Base-by-base conservation (phyloP, 2,329 filamentous ascomycete genomes). In the Rhinocladiella mackenziei region DNA sequence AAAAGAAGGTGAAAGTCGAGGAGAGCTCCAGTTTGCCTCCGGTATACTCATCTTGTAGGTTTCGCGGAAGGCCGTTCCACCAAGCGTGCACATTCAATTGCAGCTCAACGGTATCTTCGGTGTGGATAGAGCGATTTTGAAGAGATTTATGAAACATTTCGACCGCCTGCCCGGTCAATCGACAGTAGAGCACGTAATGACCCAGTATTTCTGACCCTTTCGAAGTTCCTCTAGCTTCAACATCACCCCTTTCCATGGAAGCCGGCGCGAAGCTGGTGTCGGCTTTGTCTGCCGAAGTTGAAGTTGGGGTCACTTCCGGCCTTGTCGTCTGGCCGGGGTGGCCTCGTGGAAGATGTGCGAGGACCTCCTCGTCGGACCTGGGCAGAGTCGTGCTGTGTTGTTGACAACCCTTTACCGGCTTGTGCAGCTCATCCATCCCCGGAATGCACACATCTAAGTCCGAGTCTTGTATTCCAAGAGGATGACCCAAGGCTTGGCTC, bases 401-500 rank as follows among this genome's bases (percentile, higher is more conserved):
- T 11, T 26, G 43, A 13, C 30, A 13, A 14, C 36, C 9, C 11
- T 29, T 35, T 20, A 45, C 43, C 14, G 36, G 37, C 13, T 26
- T 35, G 19, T 48, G 45, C 8, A 43, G 29, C 30, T 48, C 45
- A 11, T 19, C 29, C 23, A 29, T 42, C 10, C 45, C 45, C 9
- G 45, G 45, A 19, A 48, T 38, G 23, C 77, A 80, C 1, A 80
- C 77, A 51, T 80, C 77, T 4, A 79, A 60, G 43, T 80, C 76
- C 31, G 78, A 72, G 48, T 80, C 76, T 38, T 70, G 69, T 8
- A 80, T 72, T 14, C 72, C 70, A 1, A 78, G 60, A 0, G 77
- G 77, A 0, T 78, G 62, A 0, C 77, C 76, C 2, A 80, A 66
- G 0, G 75, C 74, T 34, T 80, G 76, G 6, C 72, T 77, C 0